Conservation (phyloP, 371 early-diverging fungal genomes). For the Syncephalastrum racemosum region DNA sequence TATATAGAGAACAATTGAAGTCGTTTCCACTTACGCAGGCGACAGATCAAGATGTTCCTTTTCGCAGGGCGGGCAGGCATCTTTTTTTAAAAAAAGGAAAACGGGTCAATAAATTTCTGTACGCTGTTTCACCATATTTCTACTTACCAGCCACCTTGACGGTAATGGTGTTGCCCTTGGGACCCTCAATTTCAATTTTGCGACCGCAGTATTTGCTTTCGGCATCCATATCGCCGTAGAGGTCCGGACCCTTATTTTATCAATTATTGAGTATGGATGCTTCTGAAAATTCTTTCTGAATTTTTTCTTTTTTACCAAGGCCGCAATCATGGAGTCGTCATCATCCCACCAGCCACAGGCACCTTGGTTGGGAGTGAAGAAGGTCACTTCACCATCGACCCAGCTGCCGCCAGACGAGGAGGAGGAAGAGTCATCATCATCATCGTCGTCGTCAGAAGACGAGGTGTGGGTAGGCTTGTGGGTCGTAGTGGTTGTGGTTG, state of each 20-base stretch:
- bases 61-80: conserved; percentile 33
- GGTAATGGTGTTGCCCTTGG: conserved; percentile 31
- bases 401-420: conserved; percentile 3
- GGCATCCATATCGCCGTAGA: conserved; percentile 36
- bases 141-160: conserved; percentile 24
- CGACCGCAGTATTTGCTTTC: conserved; percentile 32
- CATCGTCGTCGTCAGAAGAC: neutral
- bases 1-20: neutral
- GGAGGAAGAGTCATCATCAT: neutral
- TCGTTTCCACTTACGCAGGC: conserved; percentile 22
- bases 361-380: conserved; percentile 37
- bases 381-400: conserved; percentile 30
- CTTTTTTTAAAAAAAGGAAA: conserved; percentile 10
- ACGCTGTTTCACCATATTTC: neutral
- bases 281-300: neutral
- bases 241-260: conserved; percentile 13
- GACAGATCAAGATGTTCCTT: conserved; percentile 34
- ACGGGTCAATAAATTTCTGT: too few species aligned
- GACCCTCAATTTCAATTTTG: conserved; percentile 31
- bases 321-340: conserved; percentile 31
- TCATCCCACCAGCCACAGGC: conserved; percentile 41
- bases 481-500: conserved; percentile 20
- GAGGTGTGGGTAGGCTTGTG: conserved; percentile 14
- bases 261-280: neutral
- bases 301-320: conserved; percentile 19